Conservation (phyloP, 1,284 basidiomycete species). For the Testicularia cyperi region DNA sequence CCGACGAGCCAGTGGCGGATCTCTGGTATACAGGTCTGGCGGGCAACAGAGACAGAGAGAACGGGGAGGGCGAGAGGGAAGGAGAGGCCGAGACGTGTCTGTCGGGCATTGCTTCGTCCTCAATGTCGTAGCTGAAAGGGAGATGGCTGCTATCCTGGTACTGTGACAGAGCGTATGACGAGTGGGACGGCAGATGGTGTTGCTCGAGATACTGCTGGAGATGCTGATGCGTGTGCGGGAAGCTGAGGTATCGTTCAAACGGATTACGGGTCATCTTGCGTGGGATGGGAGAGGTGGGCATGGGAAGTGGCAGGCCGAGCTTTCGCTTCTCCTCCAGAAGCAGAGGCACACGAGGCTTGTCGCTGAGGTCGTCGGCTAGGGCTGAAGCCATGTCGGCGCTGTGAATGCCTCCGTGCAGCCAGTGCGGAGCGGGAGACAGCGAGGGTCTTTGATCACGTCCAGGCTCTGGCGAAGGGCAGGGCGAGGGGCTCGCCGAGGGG, state of each 20-base stretch:
- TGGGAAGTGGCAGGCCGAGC: constrained; percentile 5
- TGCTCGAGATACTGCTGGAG: neutral
- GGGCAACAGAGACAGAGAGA: too few relatives aligned
- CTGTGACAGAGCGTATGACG: too few relatives aligned
- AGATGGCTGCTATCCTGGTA: neutral
- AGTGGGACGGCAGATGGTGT: too few relatives aligned
- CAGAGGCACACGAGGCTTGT: neutral
- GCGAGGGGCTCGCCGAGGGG: constrained; percentile 23
- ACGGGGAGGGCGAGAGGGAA: neutral
- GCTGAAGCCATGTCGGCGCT: neutral
- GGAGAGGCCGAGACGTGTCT: neutral
- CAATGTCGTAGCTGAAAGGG: neutral
- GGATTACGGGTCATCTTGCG: constrained; percentile 38
- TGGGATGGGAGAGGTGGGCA: constrained; percentile 36
- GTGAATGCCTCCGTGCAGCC: too few relatives aligned
- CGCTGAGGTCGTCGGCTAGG: too few relatives aligned
- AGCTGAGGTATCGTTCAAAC: constrained; percentile 25
- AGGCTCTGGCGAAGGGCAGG: constrained; percentile 18
- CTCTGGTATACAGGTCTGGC: too few relatives aligned
- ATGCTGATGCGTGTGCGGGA: neutral
- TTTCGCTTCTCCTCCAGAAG: constrained; percentile 3
- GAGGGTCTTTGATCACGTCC: neutral
- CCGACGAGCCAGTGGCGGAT: too few relatives aligned
- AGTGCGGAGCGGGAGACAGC: too few relatives aligned
- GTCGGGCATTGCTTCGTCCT: neutral